These are phyloP conservation scores for Russula foetens DNA, from an alignment of 768 basidiomycete species.

Conservation along the genomic window DNA sequence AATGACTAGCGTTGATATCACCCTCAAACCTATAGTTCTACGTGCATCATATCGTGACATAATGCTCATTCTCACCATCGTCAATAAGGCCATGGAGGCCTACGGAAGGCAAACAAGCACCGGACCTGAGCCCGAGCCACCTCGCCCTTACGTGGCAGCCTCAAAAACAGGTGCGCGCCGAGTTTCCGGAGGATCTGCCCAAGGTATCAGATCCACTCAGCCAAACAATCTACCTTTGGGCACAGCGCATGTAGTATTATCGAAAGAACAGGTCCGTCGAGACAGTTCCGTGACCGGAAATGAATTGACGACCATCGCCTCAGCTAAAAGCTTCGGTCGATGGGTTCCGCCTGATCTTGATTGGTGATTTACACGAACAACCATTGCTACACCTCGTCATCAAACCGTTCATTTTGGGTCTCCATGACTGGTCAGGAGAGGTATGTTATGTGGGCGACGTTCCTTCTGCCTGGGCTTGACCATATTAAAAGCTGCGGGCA, in stretches of 20 bases:
- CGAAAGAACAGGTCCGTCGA: conserved; percentile 68
- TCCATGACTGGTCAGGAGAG: conserved; percentile 92
- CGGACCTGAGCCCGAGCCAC: conserved; percentile 24
- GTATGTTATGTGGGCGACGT: conserved; percentile 34
- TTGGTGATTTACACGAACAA: conserved; percentile 92
- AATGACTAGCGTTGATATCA: conserved; percentile 78
- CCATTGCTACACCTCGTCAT: conserved; percentile 87
- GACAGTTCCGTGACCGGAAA: not conserved
- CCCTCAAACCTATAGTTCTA: conserved; percentile 76
- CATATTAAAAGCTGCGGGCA: conserved; percentile 63
- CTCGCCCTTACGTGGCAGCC: conserved; percentile 11
- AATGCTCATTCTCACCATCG: conserved; percentile 75
- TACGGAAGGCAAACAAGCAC: conserved; percentile 36
- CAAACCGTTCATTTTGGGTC: conserved; percentile 72
- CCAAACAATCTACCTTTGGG: conserved; percentile 21
- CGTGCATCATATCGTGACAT: conserved; percentile 96
- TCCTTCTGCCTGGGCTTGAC: not conserved
- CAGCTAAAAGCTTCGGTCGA: conserved; percentile 83
- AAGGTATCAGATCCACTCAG: not conserved
- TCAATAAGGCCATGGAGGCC: conserved; percentile 81
- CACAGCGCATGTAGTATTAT: conserved; percentile 45
- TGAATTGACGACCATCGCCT: not conserved
- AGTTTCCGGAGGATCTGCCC: conserved; percentile 1
- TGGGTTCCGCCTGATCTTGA: conserved; percentile 87
- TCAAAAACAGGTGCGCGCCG: not conserved